Conservation (phyloP, 2,329 filamentous ascomycete genomes). For the Venturia carpophila region DNA sequence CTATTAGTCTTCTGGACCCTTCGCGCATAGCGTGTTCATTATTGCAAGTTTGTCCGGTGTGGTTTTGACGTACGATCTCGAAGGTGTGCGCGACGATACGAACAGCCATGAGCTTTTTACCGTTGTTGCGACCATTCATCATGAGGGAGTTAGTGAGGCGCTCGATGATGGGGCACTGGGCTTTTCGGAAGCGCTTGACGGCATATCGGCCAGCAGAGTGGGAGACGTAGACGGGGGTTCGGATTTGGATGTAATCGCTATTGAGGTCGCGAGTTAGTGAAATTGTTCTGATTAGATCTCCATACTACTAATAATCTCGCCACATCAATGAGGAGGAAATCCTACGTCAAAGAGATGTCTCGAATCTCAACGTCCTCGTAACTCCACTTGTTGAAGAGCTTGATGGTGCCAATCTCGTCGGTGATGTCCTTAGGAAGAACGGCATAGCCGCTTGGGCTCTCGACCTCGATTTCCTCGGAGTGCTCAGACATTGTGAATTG, state of each 20-base stretch:
- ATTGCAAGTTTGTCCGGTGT: background rate
- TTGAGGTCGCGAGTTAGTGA: slow-evolving; percentile 31
- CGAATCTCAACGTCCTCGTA: slow-evolving; percentile 99
- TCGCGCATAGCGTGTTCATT: background rate
- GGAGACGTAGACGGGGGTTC: slow-evolving; percentile 96
- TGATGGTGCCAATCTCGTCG: slow-evolving; percentile 82
- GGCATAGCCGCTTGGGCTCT: slow-evolving; percentile 64
- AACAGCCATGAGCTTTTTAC: slow-evolving; percentile 99
- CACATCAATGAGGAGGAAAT: background rate
- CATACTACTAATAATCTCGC: slow-evolving; percentile 10
- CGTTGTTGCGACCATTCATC: slow-evolving; percentile 99
- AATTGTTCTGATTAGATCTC: background rate
- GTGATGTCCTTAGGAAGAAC: slow-evolving; percentile 90
- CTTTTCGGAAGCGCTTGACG: slow-evolving; percentile 99
- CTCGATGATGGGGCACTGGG: slow-evolving; percentile 99
- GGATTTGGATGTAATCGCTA: slow-evolving; percentile 99
- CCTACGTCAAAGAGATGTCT: slow-evolving; percentile 99
- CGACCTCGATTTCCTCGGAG: slow-evolving; percentile 73
- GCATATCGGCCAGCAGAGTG: slow-evolving; percentile 99
- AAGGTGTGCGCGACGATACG: slow-evolving; percentile 98
- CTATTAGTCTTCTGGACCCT: slow-evolving; percentile 12
- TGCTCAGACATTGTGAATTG: slow-evolving; percentile 71
- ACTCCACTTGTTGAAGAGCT: slow-evolving; percentile 97
- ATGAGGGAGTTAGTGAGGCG: slow-evolving; percentile 99
- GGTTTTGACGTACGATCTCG: slow-evolving; percentile 73